Evolutionary conservation across 2,329 filamentous ascomycete genomes (phyloP).

Genomic region (Penicillium brevicompactum): DNA sequence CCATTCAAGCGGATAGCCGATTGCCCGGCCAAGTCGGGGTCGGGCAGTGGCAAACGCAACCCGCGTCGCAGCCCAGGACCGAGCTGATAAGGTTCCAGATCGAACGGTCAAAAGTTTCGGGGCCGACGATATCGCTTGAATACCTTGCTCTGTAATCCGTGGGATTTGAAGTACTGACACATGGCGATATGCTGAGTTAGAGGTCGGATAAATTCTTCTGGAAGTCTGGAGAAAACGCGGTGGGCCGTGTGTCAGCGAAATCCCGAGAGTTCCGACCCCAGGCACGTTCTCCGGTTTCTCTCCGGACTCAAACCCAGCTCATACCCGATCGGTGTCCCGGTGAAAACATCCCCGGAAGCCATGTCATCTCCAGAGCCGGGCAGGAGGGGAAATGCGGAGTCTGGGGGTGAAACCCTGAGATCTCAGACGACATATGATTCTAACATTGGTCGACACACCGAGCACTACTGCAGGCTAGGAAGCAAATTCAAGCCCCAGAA

Average conservation of each 20-base stretch:
- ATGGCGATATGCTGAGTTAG: background rate
- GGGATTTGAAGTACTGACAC: background rate
- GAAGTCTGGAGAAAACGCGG: constrained; percentile 9
- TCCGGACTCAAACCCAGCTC: constrained; percentile 14
- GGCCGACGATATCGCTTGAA: background rate
- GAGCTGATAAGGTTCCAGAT: background rate
- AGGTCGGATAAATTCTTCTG: background rate
- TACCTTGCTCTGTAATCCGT: background rate
- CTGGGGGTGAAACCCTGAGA: constrained; percentile 4
- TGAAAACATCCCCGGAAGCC: constrained; percentile 12
- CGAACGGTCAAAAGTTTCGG: background rate
- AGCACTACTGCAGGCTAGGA: background rate
- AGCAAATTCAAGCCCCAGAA: background rate
- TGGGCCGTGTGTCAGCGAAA: constrained; percentile 9
- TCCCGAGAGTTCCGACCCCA: constrained; percentile 21
- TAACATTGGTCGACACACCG: background rate
- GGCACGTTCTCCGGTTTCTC: constrained; percentile 6
- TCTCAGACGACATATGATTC: background rate
- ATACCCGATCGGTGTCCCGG: constrained; percentile 23
- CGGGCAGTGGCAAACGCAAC: constrained; percentile 13
- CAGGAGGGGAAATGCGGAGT: constrained; percentile 23
- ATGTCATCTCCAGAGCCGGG: constrained; percentile 5
- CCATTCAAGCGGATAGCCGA: constrained; percentile 18
- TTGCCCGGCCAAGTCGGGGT: constrained; percentile 3
- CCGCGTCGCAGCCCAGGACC: background rate